Evolutionary conservation across 1,284 basidiomycete genomes (phyloP), one percentile per base, ranked within the genome.

Genomic region (Moesziomyces sp.): DNA sequence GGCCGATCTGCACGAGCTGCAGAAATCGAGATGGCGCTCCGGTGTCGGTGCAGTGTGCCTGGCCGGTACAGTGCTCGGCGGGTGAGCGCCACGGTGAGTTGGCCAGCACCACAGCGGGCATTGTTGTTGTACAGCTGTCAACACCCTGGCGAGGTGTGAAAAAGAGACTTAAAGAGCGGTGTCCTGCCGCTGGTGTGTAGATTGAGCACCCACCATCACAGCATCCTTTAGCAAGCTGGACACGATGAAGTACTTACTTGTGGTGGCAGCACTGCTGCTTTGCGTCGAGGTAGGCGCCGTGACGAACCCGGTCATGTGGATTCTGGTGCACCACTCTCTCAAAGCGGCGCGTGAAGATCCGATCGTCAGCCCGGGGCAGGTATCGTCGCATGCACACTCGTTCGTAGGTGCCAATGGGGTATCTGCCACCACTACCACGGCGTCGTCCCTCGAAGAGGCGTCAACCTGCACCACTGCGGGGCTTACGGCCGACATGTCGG

Each of bases 271-370:
- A 16, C 65, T 58, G 33, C 55, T 61, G 24, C 28, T 58, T 11
- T 59, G 59, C 23, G 40, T 21, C 23, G 40, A 62, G 40, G 68
- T 56, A 1, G 35, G 21, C 9, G 68, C 68, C 4, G 61, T 46
- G 3, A 44, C 45, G 8, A 43, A 71, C 14, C 68, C 68, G 30
- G 56, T 62, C 62, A 65, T 74, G 58, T 78, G 65, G 64, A 76
- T 77, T 30, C 40, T 77, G 18, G 45, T 23, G 21, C 76, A 77
- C 13, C 60, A 79, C 9, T 63, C 78, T 0, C 59, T 86, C 49
- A 77, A 78, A 24, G 65, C 83, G 14, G 86, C 87, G 55, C 85
- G 87, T 42, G 76, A 86, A 35, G 87, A 88, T 63, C 86, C 87
- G 23, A 86, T 88, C 63, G 82, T 87, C 43, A 83, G 78, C 18